phyloP scores from a whole-genome alignment of 2,329 filamentous ascomycete genomes.

The Seiridium cupressi region DNA sequence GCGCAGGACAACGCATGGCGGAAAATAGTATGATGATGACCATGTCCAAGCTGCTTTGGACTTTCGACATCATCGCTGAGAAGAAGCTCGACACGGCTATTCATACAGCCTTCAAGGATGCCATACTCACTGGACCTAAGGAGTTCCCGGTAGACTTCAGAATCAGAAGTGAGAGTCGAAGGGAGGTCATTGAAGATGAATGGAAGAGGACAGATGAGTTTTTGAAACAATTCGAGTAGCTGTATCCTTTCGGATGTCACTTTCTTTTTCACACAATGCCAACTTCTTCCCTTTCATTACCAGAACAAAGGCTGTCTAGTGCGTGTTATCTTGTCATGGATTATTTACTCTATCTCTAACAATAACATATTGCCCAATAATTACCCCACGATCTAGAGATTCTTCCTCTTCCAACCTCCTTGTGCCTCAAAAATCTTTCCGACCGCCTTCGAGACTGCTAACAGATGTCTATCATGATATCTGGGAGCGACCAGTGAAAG shows the following conservation, averaged over 20 bases:
- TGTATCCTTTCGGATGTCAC: too few relatives aligned
- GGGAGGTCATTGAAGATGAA: conserved; percentile 12
- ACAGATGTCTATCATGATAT: conserved; percentile 40
- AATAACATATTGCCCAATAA: background rate
- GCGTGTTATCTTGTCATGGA: background rate
- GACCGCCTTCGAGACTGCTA: conserved; percentile 36
- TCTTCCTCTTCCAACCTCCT: conserved; percentile 28
- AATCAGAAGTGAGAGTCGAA: conserved; percentile 16
- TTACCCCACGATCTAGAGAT: background rate
- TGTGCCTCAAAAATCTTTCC: conserved; percentile 36
- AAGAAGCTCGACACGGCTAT: conserved; percentile 20
- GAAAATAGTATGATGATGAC: conserved; percentile 40
- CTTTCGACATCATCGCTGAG: conserved; percentile 33
- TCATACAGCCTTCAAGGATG: conserved; percentile 21
- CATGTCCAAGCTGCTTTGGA: conserved; percentile 46
- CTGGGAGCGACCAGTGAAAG: conserved; percentile 48
- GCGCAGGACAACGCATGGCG: conserved; percentile 46
- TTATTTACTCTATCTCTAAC: background rate
- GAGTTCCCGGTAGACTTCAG: conserved; percentile 16
- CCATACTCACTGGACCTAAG: conserved; percentile 15
- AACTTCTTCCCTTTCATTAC: too few relatives aligned
- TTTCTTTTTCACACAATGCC: too few relatives aligned
- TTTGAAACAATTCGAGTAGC: conserved; percentile 13
- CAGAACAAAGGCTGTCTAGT: too few relatives aligned
- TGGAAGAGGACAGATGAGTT: conserved; percentile 14